A percentile compares a stretch with the other conserved stretches of the same genome.
phyloP scores from a whole-genome alignment of 1,284 basidiomycete species.

The Phlebopus sp. region DNA sequence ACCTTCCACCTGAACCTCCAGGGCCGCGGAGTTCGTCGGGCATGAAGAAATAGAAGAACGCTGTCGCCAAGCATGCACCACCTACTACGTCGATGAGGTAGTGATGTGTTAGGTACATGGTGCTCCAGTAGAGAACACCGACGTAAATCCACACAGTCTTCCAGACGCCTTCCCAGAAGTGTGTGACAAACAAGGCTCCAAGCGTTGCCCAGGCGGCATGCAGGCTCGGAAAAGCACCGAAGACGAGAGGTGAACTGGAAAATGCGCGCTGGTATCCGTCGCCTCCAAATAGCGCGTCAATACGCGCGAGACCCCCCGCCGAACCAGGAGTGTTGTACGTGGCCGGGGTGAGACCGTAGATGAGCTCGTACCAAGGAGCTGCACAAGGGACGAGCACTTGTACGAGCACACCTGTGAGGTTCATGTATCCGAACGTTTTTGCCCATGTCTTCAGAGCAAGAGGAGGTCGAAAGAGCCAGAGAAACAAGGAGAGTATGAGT shows the following conservation, averaged over 20 bases:
- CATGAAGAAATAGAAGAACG: slow-evolving; percentile 87
- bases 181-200: slow-evolving; percentile 89
- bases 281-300: slow-evolving; percentile 84
- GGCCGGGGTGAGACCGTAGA: slow-evolving; percentile 94
- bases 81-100: slow-evolving; percentile 97
- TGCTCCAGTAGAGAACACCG: slow-evolving; percentile 93
- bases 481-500: slow-evolving; percentile 72
- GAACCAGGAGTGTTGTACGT: slow-evolving; percentile 91
- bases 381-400: slow-evolving; percentile 93
- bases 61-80: slow-evolving; percentile 87
- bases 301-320: slow-evolving; percentile 88
- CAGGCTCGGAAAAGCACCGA: slow-evolving; percentile 94
- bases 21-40: slow-evolving; percentile 72
- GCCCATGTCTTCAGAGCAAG: slow-evolving; percentile 85
- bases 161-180: slow-evolving; percentile 86
- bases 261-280: slow-evolving; percentile 84
- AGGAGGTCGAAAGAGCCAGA: slow-evolving; percentile 81
- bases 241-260: slow-evolving; percentile 87
- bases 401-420: slow-evolving; percentile 83
- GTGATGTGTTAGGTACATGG: slow-evolving; percentile 98
- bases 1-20: slow-evolving; percentile 42
- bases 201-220: slow-evolving; percentile 92
- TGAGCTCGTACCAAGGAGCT: slow-evolving; percentile 97
- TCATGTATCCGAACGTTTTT: slow-evolving; percentile 91
- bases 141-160: slow-evolving; percentile 82